Evolutionary conservation across 306 rosid species (phyloP).

Genomic region (Ziziphus jujuba): DNA sequence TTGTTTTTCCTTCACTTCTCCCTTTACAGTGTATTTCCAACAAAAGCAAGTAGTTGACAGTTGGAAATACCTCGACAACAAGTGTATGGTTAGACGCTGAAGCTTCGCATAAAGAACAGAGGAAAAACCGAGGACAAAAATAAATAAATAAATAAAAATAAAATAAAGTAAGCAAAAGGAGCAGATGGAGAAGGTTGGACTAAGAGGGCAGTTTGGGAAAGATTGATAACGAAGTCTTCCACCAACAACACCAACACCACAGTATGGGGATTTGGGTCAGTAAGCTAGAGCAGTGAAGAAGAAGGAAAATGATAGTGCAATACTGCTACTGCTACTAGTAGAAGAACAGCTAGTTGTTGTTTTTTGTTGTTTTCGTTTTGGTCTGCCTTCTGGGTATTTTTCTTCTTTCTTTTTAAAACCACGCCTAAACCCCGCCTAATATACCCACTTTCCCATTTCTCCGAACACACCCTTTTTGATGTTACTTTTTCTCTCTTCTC

Average conservation of each 20-base stretch:
- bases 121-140: not conserved
- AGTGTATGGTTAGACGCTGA: slow-evolving; percentile 19
- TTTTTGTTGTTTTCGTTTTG: slow-evolving; percentile 1
- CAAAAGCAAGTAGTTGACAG: slow-evolving; percentile 8
- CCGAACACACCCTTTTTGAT: slow-evolving; percentile 19
- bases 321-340: not conserved
- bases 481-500: not conserved
- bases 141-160: not conserved
- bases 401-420: slow-evolving; percentile 22
- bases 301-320: slow-evolving; percentile 40
- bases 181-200: slow-evolving; percentile 1
- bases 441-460: slow-evolving; percentile 8
- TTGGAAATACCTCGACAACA: slow-evolving; percentile 24
- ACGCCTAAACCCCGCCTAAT: slow-evolving; percentile 21
- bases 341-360: not conserved
- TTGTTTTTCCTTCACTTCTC: not conserved
- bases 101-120: slow-evolving; percentile 14
- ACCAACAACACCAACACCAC: slow-evolving; percentile 11
- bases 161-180: not conserved
- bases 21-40: not conserved
- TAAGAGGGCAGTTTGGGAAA: slow-evolving; percentile 24
- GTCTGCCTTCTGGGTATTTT: slow-evolving; percentile 24
- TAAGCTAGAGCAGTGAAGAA: slow-evolving; percentile 36
- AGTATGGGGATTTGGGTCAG: not conserved
- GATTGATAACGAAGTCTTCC: not conserved